Base-by-base conservation (phyloP, 768 basidiomycete genomes). In the Kwoniella shandongensis region DNA sequence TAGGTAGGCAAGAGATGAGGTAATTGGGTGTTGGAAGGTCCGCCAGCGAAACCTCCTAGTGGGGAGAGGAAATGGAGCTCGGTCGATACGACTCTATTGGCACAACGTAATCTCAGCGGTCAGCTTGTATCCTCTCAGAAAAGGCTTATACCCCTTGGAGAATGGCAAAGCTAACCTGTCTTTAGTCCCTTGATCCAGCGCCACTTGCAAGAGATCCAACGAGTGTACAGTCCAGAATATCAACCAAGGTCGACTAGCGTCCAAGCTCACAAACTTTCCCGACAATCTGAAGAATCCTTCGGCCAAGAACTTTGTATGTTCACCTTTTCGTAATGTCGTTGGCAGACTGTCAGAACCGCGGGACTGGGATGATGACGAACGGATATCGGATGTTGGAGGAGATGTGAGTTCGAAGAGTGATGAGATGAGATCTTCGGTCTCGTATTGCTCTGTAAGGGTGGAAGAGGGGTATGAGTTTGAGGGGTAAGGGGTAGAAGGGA, bases 181-280 rank as follows among this genome's bases (percentile, higher is more conserved):
- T 73, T 86, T 88, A 67, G 83, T 91, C 18, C 78, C 81, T 1
- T 86, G 85, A 79, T 93, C 91, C 47, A 94, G 67, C 1, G 79
- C 86, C 6, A 89, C 85, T 47, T 91, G 89, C 41, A 94, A 72
- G 2, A 85, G 72, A 65, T 88, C 86, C 67, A 96, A 87, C 13
- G 86, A 81, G 66, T 99, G 92, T 10, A 93, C 72, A 0, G 85
- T 86, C 93, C 96, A 98, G 78, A 89, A 97, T 57, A 97, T 74
- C 26, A 97, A 79, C 96, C 96, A 98, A 0, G 96, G 88, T 67
- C 94, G 87, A 64, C 89, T 92, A 0, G 94, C 93, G 73, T 98
- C 96, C 67, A 97, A 88, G 44, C 85, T 85, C 18, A 80, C 81
- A 73, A 90, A 98, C 53, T 85, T 81, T 11, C 81, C 79, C 0